Evolutionary conservation across 2,329 filamentous ascomycete species (phyloP), one percentile per base, ranked within the genome.

Genomic region (Scytalidium sp.): DNA sequence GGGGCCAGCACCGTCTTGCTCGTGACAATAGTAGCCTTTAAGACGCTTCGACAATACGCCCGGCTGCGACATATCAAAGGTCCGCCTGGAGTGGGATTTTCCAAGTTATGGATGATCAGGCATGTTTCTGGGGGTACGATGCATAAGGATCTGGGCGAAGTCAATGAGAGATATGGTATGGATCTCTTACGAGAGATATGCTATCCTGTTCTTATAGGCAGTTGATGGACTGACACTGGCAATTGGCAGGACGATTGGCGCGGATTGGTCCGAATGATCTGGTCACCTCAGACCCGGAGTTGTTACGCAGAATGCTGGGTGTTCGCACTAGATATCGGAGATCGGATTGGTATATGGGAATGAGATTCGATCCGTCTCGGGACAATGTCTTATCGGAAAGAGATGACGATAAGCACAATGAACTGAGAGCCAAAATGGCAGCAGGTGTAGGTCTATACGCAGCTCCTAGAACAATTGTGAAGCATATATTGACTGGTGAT

Each of bases 301-400:
- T 72, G 21, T 47, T 74, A 15, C 66, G 68, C 17, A 63, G 56
- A 20, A 69, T 73, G 60, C 66, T 64, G 9, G 60, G 59, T 1
- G 70, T 68, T 2, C 64, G 71, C 15, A 67, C 66, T 22, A 47
- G 52, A 8, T 74, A 73, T 48, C 60, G 56, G 3, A 67, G 70
- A 3, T 66, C 65, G 0, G 55, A 53, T 1, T 79, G 75, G 68
- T 80, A 80, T 57, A 65, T 71, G 50, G 73, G 70, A 3, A 68
- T 76, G 49, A 70, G 73, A 13, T 69, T 85, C 52, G 74, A 83
- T 50, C 75, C 77, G 0, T 70, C 75, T n/a, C 66, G 72, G 21
- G 75, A 81, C 53, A 80, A 77, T 50, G 69, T 83, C 5, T 72
- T 81, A 29, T 78, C 75, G 0, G 66, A 72, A 32, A 67, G 73